These are phyloP conservation scores for Bacidia rubella DNA, from an alignment of 495 filamentous ascomycete genomes.

Conservation along the genomic window DNA sequence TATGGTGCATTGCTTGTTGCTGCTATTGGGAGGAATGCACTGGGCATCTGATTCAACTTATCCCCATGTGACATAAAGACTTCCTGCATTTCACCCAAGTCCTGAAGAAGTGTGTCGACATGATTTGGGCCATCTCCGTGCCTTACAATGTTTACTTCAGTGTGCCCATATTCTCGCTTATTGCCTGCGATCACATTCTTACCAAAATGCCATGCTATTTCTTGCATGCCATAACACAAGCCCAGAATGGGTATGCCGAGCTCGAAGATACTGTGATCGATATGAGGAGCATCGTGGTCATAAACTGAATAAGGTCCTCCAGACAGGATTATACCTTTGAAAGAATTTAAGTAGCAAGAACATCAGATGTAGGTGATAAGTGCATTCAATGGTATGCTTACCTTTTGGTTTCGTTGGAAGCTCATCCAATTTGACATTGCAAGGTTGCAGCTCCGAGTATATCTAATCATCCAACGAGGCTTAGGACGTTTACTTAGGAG, in stretches of 20 bases:
- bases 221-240: constrained; percentile 72
- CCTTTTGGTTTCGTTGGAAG: constrained; percentile 72
- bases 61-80: constrained; percentile 80
- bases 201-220: constrained; percentile 63
- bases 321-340: constrained; percentile 62
- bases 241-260: constrained; percentile 64
- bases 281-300: constrained; percentile 55
- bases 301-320: constrained; percentile 70
- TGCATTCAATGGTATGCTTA: constrained; percentile 32
- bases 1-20: constrained; percentile 61
- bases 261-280: constrained; percentile 68
- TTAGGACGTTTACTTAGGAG: not conserved
- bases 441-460: constrained; percentile 86
- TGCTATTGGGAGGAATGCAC: constrained; percentile 58
- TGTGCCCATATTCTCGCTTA: constrained; percentile 60
- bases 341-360: constrained; percentile 42
- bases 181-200: constrained; percentile 62
- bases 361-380: not conserved
- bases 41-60: constrained; percentile 60
- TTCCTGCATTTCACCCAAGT: constrained; percentile 49
- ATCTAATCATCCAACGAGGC: constrained; percentile 36
- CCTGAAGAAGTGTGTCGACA: constrained; percentile 60
- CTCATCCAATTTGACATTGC: constrained; percentile 72
- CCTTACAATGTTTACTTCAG: constrained; percentile 37
- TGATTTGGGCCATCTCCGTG: constrained; percentile 37